Evolutionary conservation across 345 rosid genomes (phyloP), one percentile per base, ranked within the genome.

Genomic region (Moringa oleifera): DNA sequence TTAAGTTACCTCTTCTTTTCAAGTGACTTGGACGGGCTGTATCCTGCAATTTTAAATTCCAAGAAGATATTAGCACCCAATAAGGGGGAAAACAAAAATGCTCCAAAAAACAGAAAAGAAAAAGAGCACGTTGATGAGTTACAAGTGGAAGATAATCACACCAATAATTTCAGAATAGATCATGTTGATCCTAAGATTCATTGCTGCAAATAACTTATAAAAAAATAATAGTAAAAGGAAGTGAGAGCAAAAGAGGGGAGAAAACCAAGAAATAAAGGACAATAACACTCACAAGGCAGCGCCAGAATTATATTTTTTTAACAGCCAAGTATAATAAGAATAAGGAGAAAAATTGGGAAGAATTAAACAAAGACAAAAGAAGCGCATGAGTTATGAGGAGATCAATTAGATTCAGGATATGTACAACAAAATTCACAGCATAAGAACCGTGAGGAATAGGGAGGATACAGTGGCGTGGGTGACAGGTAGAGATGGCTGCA

Each of bases 1-100:
- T 63, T 25, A 59, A 68, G 49, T 71, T 77, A 88, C 99, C 82
- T 79, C 71, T 60, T 79, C 55, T 66, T 82, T 58, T 85, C 91
- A 68, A 72, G 70, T 23, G 87, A 73, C 73, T 79, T 82, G 51
- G 77, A 67, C 70, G 77, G 78, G 75, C 89, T 87, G 61, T 73
- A 77, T 71, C 89, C 99, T 94, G 87, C 80, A 80, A 56, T 71
- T 67, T 51, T 23, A 55, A 71, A 54, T 45, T 36, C 45, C 54
- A 64, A 50, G 49, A 68, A 59, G 16, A 59, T 15, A 31, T 64
- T 53, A 47, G 24, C 49, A 65, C 63, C 56, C 68, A 51, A 64
- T 25, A 53, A 52, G 54, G 63, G 51, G 25, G 56, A 61, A 54
- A 55, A 41, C 57, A 49, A 46, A 73, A 55, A 18, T 22, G 19